Percentiles rank a stretch among this genome's conserved stretches.
Evolutionary conservation across 2,329 filamentous ascomycete genomes (phyloP).

Genomic region (Paecilomyces fulvus): DNA sequence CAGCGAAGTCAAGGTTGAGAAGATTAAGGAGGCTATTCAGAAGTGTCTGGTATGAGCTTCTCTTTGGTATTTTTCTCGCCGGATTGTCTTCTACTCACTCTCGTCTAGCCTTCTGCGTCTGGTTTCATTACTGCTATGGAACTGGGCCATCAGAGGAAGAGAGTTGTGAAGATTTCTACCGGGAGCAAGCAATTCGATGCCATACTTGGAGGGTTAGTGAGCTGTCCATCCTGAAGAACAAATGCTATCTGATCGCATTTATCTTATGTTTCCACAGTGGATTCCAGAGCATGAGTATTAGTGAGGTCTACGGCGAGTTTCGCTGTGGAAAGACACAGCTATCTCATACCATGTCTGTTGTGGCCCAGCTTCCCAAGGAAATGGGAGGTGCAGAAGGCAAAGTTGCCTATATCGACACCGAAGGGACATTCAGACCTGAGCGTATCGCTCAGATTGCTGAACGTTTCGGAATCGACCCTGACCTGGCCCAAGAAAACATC

Average conservation of each 20-base stretch:
- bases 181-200: constrained; percentile 62
- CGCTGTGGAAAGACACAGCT: constrained; percentile 62
- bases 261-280: constrained; percentile 37
- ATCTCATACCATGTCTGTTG: constrained; percentile 60
- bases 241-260: background rate
- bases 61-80: background rate
- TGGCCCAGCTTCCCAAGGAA: constrained; percentile 48
- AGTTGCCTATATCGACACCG: constrained; percentile 60
- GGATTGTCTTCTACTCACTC: background rate
- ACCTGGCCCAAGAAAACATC: constrained; percentile 58
- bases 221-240: background rate
- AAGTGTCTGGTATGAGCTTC: constrained; percentile 46
- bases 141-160: constrained; percentile 53
- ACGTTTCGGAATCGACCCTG: constrained; percentile 53
- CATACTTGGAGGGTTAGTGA: constrained; percentile 51
- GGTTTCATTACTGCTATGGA: constrained; percentile 61
- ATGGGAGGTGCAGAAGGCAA: constrained; percentile 61
- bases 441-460: constrained; percentile 60
- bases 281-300: constrained; percentile 63
- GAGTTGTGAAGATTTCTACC: constrained; percentile 57
- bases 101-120: constrained; percentile 44
- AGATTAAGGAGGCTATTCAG: constrained; percentile 58
- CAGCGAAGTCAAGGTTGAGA: constrained; percentile 62
- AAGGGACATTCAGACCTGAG: constrained; percentile 60
- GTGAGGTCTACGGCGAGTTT: constrained; percentile 40